phyloP scores from a whole-genome alignment of 345 rosid genomes.

The Leavenworthia alabamica region DNA sequence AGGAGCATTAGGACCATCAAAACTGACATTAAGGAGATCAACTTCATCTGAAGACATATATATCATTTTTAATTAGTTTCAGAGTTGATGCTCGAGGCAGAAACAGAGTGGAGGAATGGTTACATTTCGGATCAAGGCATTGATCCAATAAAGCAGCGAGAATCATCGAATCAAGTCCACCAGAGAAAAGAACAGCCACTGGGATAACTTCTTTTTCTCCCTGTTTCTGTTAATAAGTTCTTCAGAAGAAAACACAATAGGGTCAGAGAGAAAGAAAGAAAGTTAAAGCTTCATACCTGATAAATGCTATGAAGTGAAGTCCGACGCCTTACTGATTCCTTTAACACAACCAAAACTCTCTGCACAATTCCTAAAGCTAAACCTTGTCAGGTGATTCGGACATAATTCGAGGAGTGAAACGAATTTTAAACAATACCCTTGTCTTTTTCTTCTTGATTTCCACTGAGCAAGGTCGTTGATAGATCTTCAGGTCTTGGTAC shows the following conservation, averaged over 20 bases:
- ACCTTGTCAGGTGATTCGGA: slow-evolving; percentile 16
- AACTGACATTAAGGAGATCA: slow-evolving; percentile 88
- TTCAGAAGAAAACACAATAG: background rate
- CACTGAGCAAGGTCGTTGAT: slow-evolving; percentile 17
- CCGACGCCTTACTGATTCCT: slow-evolving; percentile 62
- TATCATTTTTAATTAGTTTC: background rate
- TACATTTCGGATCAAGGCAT: slow-evolving; percentile 68
- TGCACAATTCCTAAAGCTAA: slow-evolving; percentile 36
- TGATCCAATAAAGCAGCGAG: slow-evolving; percentile 79
- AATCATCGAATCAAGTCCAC: slow-evolving; percentile 96
- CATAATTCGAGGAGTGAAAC: background rate
- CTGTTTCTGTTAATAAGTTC: slow-evolving; percentile 30
- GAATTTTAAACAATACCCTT: slow-evolving; percentile 15
- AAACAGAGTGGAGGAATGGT: background rate
- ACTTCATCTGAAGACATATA: slow-evolving; percentile 50
- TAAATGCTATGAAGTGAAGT: slow-evolving; percentile 47
- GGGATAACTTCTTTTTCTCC: slow-evolving; percentile 49
- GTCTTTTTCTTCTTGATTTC: slow-evolving; percentile 2
- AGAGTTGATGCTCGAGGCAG: background rate
- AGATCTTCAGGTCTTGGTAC: slow-evolving; percentile 46
- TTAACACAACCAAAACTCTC: slow-evolving; percentile 54
- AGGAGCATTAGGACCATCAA: slow-evolving; percentile 84
- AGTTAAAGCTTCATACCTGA: slow-evolving; percentile 39
- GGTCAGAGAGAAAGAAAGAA: background rate
- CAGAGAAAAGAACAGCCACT: slow-evolving; percentile 88